phyloP scores from a whole-genome alignment of 108 stramenopile species.

The Seminavis robusta region DNA sequence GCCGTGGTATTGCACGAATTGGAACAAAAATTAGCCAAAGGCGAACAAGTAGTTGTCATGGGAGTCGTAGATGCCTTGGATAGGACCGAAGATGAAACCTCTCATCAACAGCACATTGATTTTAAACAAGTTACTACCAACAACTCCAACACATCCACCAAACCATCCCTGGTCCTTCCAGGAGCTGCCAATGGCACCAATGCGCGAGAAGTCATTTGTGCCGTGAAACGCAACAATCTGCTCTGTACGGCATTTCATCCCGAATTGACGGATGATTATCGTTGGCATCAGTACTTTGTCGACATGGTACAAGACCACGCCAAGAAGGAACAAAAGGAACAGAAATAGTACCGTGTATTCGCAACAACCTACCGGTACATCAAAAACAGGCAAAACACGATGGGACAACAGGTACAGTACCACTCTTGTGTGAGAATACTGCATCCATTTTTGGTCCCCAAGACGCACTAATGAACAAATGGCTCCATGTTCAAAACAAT shows the following conservation, averaged over 20 bases:
- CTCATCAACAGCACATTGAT: background rate
- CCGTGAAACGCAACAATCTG: conserved; percentile 79
- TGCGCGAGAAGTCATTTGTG: conserved; percentile 90
- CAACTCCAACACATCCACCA: background rate
- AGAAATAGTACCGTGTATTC: background rate
- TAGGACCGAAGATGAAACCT: conserved; percentile 13
- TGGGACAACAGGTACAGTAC: background rate
- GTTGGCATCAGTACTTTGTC: conserved; percentile 96
- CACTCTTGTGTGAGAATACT: background rate
- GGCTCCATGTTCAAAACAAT: too few relatives aligned
- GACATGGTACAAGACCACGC: conserved; percentile 54
- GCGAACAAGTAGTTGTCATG: conserved; percentile 75
- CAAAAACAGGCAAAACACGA: background rate
- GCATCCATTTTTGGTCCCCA: background rate
- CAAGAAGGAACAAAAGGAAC: background rate
- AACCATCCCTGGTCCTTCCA: conserved; percentile 45
- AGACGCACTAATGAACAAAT: too few relatives aligned
- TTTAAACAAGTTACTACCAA: background rate
- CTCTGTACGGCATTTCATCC: conserved; percentile 97
- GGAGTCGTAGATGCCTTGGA: conserved; percentile 75
- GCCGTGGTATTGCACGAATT: conserved; percentile 78
- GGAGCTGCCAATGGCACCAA: conserved; percentile 82
- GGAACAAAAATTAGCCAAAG: conserved; percentile 67
- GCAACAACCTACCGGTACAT: background rate
- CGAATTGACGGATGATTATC: conserved; percentile 87